These are phyloP conservation scores for Prunus campanulata DNA, from an alignment of 306 rosid genomes.

Conservation along the genomic window DNA sequence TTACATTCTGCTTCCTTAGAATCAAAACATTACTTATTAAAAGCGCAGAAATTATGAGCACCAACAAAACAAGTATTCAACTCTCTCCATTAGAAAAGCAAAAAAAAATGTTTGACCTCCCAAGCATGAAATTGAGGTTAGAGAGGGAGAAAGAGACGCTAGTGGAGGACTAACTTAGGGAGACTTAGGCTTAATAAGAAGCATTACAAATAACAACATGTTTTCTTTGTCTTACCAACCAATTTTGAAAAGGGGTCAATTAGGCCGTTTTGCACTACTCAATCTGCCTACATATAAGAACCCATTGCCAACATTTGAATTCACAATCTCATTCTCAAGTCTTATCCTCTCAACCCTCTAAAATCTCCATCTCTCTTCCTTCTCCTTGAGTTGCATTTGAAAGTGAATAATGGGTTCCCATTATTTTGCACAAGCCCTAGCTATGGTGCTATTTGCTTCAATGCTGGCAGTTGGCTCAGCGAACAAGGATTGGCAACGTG, in stretches of 20 bases:
- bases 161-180: background rate
- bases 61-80: too few relatives aligned
- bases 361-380: background rate
- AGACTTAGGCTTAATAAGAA: background rate
- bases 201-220: background rate
- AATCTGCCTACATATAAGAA: slow-evolving; percentile 19
- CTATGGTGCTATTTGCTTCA: slow-evolving; percentile 20
- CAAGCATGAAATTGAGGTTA: too few relatives aligned
- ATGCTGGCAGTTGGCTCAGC: slow-evolving; percentile 31
- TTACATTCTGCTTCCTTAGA: too few relatives aligned
- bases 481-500: slow-evolving; percentile 41
- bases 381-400: background rate
- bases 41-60: too few relatives aligned
- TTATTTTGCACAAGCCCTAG: background rate
- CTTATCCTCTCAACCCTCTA: background rate
- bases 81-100: too few relatives aligned
- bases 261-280: slow-evolving; percentile 33
- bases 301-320: background rate
- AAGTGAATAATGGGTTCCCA: slow-evolving; percentile 25
- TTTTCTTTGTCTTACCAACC: slow-evolving; percentile 8
- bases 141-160: too few relatives aligned
- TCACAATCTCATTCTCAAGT: background rate
- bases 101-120: too few relatives aligned
- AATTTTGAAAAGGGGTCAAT: slow-evolving; percentile 9
- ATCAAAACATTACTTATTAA: too few relatives aligned